These are phyloP conservation scores for Podospora fimiseda DNA, from an alignment of 495 filamentous ascomycete genomes.

Conservation along the genomic window DNA sequence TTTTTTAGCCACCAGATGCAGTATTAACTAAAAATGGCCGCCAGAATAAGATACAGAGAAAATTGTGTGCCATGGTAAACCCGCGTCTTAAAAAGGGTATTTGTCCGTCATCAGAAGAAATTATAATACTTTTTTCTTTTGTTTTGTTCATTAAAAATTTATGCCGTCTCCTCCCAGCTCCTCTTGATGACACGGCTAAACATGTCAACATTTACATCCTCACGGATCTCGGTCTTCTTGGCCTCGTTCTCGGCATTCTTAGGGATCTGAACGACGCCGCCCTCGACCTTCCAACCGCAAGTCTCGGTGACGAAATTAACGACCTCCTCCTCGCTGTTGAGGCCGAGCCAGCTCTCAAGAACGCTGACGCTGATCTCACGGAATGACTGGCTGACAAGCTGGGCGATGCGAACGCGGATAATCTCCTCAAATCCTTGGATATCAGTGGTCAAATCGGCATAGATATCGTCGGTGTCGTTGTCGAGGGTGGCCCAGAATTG, in stretches of 20 bases:
- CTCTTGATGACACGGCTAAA: conserved; percentile 73
- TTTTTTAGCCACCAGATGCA: conserved; percentile 24
- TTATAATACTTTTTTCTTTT: conserved; percentile 4
- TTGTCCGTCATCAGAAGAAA: conserved; percentile 5
- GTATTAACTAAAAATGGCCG: conserved; percentile 2
- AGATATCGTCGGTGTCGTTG: conserved; percentile 87
- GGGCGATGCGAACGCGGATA: conserved; percentile 84
- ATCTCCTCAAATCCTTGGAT: conserved; percentile 95
- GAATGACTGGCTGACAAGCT: conserved; percentile 80
- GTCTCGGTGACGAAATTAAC: conserved; percentile 75
- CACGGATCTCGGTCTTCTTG: conserved; percentile 89
- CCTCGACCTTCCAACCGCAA: conserved; percentile 76
- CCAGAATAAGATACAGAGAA: conserved; percentile 13
- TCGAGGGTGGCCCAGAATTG: conserved; percentile 92
- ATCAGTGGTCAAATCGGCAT: conserved; percentile 90
- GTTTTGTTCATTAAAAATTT: conserved; percentile 12
- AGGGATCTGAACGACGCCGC: conserved; percentile 57
- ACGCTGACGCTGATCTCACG: conserved; percentile 70
- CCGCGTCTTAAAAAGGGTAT: conserved; percentile 1
- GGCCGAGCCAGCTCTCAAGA: conserved; percentile 81
- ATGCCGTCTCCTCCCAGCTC: conserved; percentile 86
- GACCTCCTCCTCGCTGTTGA: conserved; percentile 65
- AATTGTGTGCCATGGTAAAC: neutral
- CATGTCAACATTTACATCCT: conserved; percentile 93
- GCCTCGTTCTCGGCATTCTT: conserved; percentile 98